A percentile compares a stretch with the other conserved stretches of the same genome.
Conservation (phyloP, 2,329 filamentous ascomycete species). For the Bisporella sp. region DNA sequence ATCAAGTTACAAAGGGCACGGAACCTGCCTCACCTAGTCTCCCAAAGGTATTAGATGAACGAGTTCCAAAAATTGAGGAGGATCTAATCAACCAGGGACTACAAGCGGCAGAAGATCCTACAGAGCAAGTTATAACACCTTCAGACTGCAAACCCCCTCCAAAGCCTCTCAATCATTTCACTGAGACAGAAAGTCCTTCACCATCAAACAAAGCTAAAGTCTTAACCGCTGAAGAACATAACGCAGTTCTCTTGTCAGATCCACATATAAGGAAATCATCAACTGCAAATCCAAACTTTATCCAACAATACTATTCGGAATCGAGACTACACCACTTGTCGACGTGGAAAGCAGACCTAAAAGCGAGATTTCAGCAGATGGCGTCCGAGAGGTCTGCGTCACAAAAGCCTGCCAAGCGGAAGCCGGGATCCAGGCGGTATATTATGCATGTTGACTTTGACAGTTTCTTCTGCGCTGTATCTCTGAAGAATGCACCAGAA, state of each 20-base stretch:
- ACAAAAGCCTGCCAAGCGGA: slow-evolving; percentile 41
- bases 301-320: slow-evolving; percentile 92
- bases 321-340: slow-evolving; percentile 92
- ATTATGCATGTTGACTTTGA: slow-evolving; percentile 97
- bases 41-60: too few relatives aligned
- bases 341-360: slow-evolving; percentile 93
- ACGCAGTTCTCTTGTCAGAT: slow-evolving; percentile 75
- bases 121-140: not conserved
- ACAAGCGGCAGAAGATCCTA: not conserved
- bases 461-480: slow-evolving; percentile 95
- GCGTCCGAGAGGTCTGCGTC: slow-evolving; percentile 60
- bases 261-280: slow-evolving; percentile 83
- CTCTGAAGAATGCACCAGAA: slow-evolving; percentile 70
- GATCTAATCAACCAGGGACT: not conserved
- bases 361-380: slow-evolving; percentile 76
- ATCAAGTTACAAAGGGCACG: slow-evolving; percentile 2
- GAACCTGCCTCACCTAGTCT: not conserved
- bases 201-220: slow-evolving; percentile 17
- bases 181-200: slow-evolving; percentile 9
- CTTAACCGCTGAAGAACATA: slow-evolving; percentile 88
- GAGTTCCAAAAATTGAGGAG: not conserved
- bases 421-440: slow-evolving; percentile 64
- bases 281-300: slow-evolving; percentile 85
- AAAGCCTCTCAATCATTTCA: slow-evolving; percentile 6
- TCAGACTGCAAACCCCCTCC: not conserved